Evolutionary conservation across 179 eudicot genomes (phyloP).

Genomic region (Carnegiea gigantea): DNA sequence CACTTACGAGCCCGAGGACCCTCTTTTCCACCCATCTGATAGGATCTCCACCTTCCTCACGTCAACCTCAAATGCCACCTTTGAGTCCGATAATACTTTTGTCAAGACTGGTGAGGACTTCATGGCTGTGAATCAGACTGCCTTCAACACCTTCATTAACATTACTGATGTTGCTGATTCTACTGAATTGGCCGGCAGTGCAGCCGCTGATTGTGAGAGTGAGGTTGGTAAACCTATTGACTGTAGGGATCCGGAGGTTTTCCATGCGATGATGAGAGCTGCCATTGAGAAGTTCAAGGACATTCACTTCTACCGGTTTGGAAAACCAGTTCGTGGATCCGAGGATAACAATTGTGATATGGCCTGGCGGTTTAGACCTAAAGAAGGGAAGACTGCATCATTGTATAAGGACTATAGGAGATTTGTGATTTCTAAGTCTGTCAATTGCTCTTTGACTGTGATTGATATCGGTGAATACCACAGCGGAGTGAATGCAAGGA

Average conservation of each 20-base stretch:
- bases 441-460: conserved; percentile 66
- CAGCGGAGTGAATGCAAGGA: conserved; percentile 79
- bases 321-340: conserved; percentile 72
- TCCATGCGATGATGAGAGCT: conserved; percentile 85
- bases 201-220: conserved; percentile 45
- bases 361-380: conserved; percentile 98
- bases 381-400: conserved; percentile 71
- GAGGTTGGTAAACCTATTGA: conserved; percentile 72
- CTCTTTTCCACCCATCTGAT: conserved; percentile 77
- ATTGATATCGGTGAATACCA: conserved; percentile 74
- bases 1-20: conserved; percentile 83
- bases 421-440: conserved; percentile 53
- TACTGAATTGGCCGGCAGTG: conserved; percentile 27
- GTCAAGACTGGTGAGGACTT: conserved; percentile 56
- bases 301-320: conserved; percentile 79
- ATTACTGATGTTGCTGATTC: conserved; percentile 57
- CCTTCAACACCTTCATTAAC: conserved; percentile 48
- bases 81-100: conserved; percentile 43
- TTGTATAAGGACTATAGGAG: conserved; percentile 76
- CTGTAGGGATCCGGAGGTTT: conserved; percentile 80
- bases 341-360: conserved; percentile 77
- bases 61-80: conserved; percentile 53
- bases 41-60: conserved; percentile 76
- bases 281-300: conserved; percentile 90
- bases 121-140: conserved; percentile 68